Percentiles rank a stretch among this genome's conserved stretches.
Evolutionary conservation across 176 grass and related monocot species (phyloP).

Genomic region (Cymbopogon citratus): DNA sequence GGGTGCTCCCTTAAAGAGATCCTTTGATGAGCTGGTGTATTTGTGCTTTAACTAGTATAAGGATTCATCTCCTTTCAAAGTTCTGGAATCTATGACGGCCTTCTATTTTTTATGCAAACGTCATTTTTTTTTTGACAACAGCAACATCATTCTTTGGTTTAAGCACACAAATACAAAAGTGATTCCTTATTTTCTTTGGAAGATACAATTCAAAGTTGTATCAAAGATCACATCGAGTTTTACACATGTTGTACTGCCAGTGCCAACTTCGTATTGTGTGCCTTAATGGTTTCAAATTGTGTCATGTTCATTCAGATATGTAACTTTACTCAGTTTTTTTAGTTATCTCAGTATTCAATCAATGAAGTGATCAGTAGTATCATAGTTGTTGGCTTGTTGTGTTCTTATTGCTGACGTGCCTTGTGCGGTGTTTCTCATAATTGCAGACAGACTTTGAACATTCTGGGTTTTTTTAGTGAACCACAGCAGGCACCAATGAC

Average conservation of each 20-base stretch:
- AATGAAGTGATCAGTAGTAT: neutral
- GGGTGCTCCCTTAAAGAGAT: neutral
- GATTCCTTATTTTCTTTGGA: neutral
- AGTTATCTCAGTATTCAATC: neutral
- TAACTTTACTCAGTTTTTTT: constrained; percentile 3
- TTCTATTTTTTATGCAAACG: neutral
- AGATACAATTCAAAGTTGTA: neutral
- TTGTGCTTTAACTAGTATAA: neutral
- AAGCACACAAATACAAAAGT: neutral
- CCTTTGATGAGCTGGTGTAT: neutral
- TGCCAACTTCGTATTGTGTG: neutral
- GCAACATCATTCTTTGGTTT: constrained; percentile 3
- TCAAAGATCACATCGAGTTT: neutral
- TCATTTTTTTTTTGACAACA: too few species aligned
- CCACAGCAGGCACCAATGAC: constrained; percentile 44
- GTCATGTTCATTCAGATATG: neutral
- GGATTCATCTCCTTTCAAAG: too few species aligned
- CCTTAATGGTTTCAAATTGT: neutral
- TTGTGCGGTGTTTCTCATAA: constrained; percentile 20
- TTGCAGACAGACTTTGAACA: constrained; percentile 65
- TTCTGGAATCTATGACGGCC: too few species aligned
- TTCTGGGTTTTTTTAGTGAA: constrained; percentile 75
- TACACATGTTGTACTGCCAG: neutral
- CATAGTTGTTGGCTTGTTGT: neutral
- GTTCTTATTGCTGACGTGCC: constrained; percentile 6